These are phyloP conservation scores for Saturnispora hagleri DNA, from an alignment of 805 yeast species.

Conservation along the genomic window DNA sequence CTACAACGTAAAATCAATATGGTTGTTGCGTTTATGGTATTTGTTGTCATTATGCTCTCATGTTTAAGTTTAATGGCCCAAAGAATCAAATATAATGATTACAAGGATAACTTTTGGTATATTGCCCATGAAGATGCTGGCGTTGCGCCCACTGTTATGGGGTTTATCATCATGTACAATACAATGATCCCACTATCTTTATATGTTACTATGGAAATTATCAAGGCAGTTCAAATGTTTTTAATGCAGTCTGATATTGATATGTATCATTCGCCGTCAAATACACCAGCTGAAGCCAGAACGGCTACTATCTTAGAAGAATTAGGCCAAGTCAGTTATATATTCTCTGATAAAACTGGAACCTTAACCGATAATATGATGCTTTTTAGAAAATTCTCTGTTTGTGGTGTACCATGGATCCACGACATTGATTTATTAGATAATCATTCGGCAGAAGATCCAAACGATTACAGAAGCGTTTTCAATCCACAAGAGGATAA, in stretches of 20 bases:
- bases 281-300: slow-evolving; percentile 91
- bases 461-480: slow-evolving; percentile 10
- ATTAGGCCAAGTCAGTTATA: slow-evolving; percentile 90
- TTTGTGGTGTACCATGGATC: slow-evolving; percentile 83
- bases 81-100: slow-evolving; percentile 37
- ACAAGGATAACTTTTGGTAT: slow-evolving; percentile 59
- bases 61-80: slow-evolving; percentile 79
- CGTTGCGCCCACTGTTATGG: slow-evolving; percentile 83
- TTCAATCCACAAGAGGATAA: slow-evolving; percentile 10
- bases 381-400: slow-evolving; percentile 83
- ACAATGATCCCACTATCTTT: slow-evolving; percentile 91
- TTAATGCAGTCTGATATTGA: slow-evolving; percentile 86
- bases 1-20: slow-evolving; percentile 73
- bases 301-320: slow-evolving; percentile 95
- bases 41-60: slow-evolving; percentile 64
- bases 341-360: slow-evolving; percentile 95
- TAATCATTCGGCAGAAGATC: slow-evolving; percentile 12
- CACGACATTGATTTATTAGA: slow-evolving; percentile 56
- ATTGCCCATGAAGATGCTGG: slow-evolving; percentile 66
- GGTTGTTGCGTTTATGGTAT: slow-evolving; percentile 83
- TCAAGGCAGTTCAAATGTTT: slow-evolving; percentile 77
- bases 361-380: slow-evolving; percentile 91
- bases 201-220: slow-evolving; percentile 94
- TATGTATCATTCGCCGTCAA: slow-evolving; percentile 76
- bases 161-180: slow-evolving; percentile 94